phyloP scores from a whole-genome alignment of 169 alveolate genomes.

The Eimeria acervulina region DNA sequence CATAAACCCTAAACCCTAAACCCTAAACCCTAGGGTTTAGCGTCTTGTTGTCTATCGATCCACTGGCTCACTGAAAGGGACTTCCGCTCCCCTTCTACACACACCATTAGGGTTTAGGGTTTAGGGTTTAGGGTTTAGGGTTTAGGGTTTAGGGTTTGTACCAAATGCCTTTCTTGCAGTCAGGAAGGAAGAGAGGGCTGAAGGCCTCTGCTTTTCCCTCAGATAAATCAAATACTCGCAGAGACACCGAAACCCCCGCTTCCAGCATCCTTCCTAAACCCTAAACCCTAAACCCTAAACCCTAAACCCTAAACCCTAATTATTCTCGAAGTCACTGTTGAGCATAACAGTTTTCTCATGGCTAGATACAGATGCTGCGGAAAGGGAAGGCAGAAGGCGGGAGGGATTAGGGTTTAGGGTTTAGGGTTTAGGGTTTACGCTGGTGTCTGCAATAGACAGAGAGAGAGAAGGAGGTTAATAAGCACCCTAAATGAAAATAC shows the following conservation, averaged over 20 bases:
- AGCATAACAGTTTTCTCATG: not conserved
- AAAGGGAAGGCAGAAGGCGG: not conserved
- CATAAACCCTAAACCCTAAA: conserved; percentile 1
- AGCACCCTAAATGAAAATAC: not conserved
- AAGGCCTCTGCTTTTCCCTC: conserved; percentile 40
- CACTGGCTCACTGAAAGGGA: not conserved
- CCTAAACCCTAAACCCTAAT: not conserved
- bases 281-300: conserved; percentile 53
- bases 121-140: conserved; percentile 47
- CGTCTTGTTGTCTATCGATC: not conserved
- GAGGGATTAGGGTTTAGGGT: not conserved
- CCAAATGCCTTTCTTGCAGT: conserved; percentile 76
- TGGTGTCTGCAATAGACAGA: not conserved
- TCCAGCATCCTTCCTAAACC: conserved; percentile 51
- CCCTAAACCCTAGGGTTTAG: not conserved
- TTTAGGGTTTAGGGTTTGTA: conserved; percentile 52
- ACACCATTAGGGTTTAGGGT: not conserved
- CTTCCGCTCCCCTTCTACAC: not conserved
- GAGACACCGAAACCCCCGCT: not conserved
- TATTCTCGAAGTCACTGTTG: not conserved
- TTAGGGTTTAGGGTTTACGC: not conserved
- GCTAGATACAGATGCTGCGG: not conserved
- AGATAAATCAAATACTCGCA: conserved; percentile 57
- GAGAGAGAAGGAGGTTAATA: not conserved
- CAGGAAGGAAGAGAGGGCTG: conserved; percentile 29